Evolutionary conservation across 345 rosid genomes (phyloP).

Genomic region (Rhodamnia rubescens): DNA sequence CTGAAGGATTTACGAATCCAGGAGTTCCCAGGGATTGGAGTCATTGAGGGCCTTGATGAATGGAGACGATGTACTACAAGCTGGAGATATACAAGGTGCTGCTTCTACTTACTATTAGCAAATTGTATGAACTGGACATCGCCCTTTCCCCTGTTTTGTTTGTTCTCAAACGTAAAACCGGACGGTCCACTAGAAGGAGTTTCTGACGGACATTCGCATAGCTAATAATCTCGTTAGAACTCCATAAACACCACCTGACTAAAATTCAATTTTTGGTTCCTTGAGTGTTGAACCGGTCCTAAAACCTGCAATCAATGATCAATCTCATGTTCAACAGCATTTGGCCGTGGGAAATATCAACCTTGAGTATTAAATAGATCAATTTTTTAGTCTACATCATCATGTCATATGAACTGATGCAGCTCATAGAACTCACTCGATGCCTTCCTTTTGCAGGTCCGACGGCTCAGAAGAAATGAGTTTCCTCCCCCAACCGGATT

Average conservation of each 20-base stretch:
- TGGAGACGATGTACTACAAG: background rate
- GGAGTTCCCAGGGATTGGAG: background rate
- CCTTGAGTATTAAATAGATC: background rate
- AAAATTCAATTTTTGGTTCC: background rate
- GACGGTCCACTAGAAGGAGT: background rate
- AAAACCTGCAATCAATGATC: background rate
- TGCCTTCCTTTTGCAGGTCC: background rate
- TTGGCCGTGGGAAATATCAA: too few relatives aligned
- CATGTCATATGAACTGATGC: background rate
- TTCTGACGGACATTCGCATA: background rate
- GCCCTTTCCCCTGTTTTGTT: background rate
- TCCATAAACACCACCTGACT: background rate
- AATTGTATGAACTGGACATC: background rate
- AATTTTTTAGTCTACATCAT: background rate
- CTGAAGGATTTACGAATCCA: background rate
- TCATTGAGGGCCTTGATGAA: background rate
- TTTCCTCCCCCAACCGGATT: background rate
- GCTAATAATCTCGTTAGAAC: background rate
- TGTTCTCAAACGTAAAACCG: background rate
- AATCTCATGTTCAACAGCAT: background rate
- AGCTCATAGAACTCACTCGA: background rate
- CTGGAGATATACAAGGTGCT: accelerated
- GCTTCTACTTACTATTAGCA: background rate
- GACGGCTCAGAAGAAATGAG: background rate
- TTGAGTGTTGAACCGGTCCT: background rate